phyloP scores from a whole-genome alignment of 768 basidiomycete genomes.

The Multifurca ochricompacta region DNA sequence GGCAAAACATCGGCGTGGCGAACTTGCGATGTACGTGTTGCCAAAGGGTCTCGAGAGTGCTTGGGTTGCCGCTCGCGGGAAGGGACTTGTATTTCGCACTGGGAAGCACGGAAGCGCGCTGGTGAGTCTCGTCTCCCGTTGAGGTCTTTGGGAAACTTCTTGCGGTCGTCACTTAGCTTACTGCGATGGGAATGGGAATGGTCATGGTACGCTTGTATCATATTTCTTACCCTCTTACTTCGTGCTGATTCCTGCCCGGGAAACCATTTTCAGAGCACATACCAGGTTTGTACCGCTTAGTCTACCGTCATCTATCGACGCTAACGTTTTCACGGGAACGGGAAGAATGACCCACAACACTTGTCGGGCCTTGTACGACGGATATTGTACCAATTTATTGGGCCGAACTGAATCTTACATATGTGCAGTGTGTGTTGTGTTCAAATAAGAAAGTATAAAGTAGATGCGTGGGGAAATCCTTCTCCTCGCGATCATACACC shows the following conservation, averaged over 20 bases:
- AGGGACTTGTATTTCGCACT: conserved; percentile 65
- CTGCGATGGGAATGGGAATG: conserved; percentile 82
- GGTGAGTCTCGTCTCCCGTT: conserved; percentile 27
- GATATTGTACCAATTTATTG: conserved; percentile 83
- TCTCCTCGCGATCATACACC: too few relatives aligned
- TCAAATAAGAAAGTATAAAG: neutral
- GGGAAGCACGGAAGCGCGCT: conserved; percentile 63
- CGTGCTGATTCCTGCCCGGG: neutral
- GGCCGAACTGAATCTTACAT: conserved; percentile 52
- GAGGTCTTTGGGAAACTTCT: neutral
- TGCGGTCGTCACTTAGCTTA: conserved; percentile 34
- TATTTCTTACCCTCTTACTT: neutral
- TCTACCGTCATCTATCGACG: neutral
- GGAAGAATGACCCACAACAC: conserved; percentile 64
- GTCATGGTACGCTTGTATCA: conserved; percentile 56
- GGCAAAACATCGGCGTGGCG: conserved; percentile 78
- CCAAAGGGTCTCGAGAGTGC: conserved; percentile 86
- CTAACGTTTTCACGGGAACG: conserved; percentile 1
- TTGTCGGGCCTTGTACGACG: conserved; percentile 73
- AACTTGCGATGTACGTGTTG: conserved; percentile 87
- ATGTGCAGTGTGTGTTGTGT: too few relatives aligned
- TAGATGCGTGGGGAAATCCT: too few relatives aligned
- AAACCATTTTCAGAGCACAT: conserved; percentile 33
- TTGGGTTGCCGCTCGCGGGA: conserved; percentile 75
- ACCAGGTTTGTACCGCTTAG: conserved; percentile 41